A percentile compares a stretch with the other conserved stretches of the same genome.
Evolutionary conservation across 352 stramenopile genomes (phyloP).

Genomic region (Phytophthora syringae): DNA sequence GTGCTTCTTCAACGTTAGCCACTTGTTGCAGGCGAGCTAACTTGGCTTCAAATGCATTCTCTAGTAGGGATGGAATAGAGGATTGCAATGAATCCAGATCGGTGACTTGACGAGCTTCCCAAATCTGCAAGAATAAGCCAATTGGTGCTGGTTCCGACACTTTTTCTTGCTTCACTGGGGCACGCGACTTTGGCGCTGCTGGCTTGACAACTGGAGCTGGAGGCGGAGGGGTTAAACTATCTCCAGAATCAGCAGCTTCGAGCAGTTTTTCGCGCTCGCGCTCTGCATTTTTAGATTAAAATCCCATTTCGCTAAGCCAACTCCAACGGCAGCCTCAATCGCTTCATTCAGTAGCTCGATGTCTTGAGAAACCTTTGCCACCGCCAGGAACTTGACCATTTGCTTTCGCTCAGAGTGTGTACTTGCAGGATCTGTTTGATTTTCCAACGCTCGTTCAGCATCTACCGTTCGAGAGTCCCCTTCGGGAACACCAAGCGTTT

Average conservation of each 20-base stretch:
- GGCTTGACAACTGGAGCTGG: slow-evolving; percentile 10
- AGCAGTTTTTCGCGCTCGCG: slow-evolving; percentile 68
- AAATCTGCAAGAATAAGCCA: slow-evolving; percentile 49
- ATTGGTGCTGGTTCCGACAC: slow-evolving; percentile 20
- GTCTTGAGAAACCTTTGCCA: slow-evolving; percentile 76
- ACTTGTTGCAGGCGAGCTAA: slow-evolving; percentile 53
- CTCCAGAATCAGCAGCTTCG: slow-evolving; percentile 15
- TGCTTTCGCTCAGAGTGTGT: slow-evolving; percentile 71
- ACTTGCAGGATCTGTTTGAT: slow-evolving; percentile 43
- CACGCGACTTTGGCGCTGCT: slow-evolving; percentile 11
- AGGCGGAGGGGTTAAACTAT: slow-evolving; percentile 1
- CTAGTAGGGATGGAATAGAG: slow-evolving; percentile 31
- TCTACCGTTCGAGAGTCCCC: slow-evolving; percentile 39
- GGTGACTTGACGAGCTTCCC: slow-evolving; percentile 36
- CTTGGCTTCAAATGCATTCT: slow-evolving; percentile 47
- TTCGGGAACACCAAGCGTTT: slow-evolving; percentile 39
- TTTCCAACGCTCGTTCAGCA: slow-evolving; percentile 40
- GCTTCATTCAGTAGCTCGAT: slow-evolving; percentile 69
- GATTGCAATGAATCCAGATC: slow-evolving; percentile 34
- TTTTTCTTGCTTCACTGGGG: slow-evolving; percentile 21
- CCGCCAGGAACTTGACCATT: slow-evolving; percentile 77
- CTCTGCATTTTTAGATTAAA: slow-evolving; percentile 86
- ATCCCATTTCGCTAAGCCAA: slow-evolving; percentile 80
- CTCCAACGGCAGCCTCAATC: slow-evolving; percentile 62
- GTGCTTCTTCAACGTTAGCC: slow-evolving; percentile 40